Percentiles rank a stretch among this genome's conserved stretches.
Evolutionary conservation across 2,329 filamentous ascomycete genomes (phyloP).

Genomic region (Neopestalotiopsis sp.): DNA sequence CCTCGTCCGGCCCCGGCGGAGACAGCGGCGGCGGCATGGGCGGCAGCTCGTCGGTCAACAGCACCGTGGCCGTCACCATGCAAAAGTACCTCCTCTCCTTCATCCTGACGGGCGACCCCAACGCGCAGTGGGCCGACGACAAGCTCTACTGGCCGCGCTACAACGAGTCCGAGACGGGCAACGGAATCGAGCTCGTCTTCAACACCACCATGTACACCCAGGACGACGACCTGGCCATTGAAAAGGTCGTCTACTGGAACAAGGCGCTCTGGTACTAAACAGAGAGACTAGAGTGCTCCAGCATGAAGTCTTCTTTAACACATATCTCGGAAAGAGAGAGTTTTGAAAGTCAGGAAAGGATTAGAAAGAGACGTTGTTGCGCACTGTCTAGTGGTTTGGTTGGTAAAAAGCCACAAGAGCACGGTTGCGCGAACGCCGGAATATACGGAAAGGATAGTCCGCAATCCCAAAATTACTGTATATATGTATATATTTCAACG

Average conservation of each 20-base stretch:
- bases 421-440: no score
- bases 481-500: no score
- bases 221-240: conserved; percentile 33
- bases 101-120: conserved; percentile 34
- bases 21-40: conserved; percentile 24
- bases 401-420: no score
- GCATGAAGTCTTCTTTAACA: no score
- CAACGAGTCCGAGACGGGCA: conserved; percentile 21
- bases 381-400: no score
- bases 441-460: no score
- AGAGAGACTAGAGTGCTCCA: neutral
- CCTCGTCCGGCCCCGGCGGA: conserved; percentile 6
- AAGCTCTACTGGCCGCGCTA: conserved; percentile 40
- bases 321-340: no score
- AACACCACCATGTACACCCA: conserved; percentile 36
- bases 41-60: conserved; percentile 29
- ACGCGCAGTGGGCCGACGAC: conserved; percentile 36
- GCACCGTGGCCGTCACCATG: conserved; percentile 32
- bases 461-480: no score
- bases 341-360: no score
- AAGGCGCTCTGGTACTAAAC: conserved; percentile 39
- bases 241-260: conserved; percentile 38
- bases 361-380: no score
- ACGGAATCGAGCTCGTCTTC: conserved; percentile 34
- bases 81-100: conserved; percentile 37